Evolutionary conservation across 805 yeast genomes (phyloP).

Genomic region (Pichia heedii): DNA sequence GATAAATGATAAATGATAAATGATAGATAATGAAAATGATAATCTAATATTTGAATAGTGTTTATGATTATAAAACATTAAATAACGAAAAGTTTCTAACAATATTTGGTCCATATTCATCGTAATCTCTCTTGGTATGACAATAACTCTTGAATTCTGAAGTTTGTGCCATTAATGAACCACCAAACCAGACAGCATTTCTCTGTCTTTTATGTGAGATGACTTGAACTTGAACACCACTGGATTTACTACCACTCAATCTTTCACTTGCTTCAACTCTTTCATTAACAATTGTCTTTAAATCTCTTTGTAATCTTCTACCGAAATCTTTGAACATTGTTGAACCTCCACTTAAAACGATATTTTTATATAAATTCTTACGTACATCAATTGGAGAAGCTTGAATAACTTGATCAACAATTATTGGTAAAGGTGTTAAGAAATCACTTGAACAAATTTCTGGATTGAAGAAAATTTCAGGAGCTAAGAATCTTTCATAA

Average conservation of each 20-base stretch:
- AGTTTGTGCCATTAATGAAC: constrained; percentile 92
- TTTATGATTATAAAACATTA: constrained; percentile 80
- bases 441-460: constrained; percentile 94
- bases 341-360: constrained; percentile 94
- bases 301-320: constrained; percentile 91
- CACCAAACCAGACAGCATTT: constrained; percentile 99
- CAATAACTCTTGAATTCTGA: constrained; percentile 94
- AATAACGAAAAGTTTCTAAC: constrained; percentile 95
- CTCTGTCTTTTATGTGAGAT: constrained; percentile 95
- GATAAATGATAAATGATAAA: too few relatives aligned
- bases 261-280: constrained; percentile 78
- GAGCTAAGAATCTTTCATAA: constrained; percentile 95
- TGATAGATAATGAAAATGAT: too few relatives aligned
- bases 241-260: constrained; percentile 64
- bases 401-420: constrained; percentile 92
- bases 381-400: constrained; percentile 96
- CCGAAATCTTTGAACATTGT: constrained; percentile 99
- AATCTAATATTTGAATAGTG: too few relatives aligned
- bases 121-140: constrained; percentile 94
- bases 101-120: constrained; percentile 95
- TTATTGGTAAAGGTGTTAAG: constrained; percentile 92
- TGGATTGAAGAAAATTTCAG: constrained; percentile 98
- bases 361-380: constrained; percentile 89
- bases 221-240: constrained; percentile 96
- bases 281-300: constrained; percentile 77